Percentiles rank a stretch among this genome's conserved stretches.
Conservation (phyloP, 768 basidiomycete species). For the Leccinum imitatum region DNA sequence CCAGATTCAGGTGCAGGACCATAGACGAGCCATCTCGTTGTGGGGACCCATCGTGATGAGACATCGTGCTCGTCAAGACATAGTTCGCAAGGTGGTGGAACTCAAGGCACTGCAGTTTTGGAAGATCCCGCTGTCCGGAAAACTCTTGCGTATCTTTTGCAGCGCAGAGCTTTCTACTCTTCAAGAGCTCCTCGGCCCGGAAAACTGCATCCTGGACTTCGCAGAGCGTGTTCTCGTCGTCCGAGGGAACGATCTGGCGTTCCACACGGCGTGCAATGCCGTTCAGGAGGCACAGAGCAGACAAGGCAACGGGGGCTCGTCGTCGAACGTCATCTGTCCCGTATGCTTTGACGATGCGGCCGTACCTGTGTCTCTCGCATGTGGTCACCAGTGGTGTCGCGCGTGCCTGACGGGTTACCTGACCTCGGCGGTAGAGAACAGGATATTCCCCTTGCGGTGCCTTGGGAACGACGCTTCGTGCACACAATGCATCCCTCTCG, state of each 20-base stretch:
- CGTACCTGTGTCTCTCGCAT: conserved; percentile 52
- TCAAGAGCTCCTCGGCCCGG: conserved; percentile 50
- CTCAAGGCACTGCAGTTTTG: conserved; percentile 44
- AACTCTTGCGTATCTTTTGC: conserved; percentile 46
- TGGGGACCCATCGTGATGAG: conserved; percentile 51
- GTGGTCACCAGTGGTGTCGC: conserved; percentile 70
- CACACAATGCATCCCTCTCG: conserved; percentile 52
- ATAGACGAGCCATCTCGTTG: conserved; percentile 48
- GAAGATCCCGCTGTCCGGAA: conserved; percentile 47
- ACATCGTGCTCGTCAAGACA: conserved; percentile 38
- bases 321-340: conserved; percentile 48
- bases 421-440: conserved; percentile 52
- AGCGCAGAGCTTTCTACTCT: conserved; percentile 46
- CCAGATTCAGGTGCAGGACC: conserved; percentile 41
- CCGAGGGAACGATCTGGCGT: conserved; percentile 49
- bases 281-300: conserved; percentile 40
- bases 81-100: conserved; percentile 47
- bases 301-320: conserved; percentile 28
- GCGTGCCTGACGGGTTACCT: conserved; percentile 62
- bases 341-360: conserved; percentile 64
- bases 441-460: conserved; percentile 69
- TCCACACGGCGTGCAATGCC: conserved; percentile 36
- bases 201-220: conserved; percentile 53
- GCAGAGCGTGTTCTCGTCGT: conserved; percentile 45
- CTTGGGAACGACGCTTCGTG: conserved; percentile 66